Base-by-base conservation (phyloP, 441 rosid species). In the Populus tomentosa region DNA sequence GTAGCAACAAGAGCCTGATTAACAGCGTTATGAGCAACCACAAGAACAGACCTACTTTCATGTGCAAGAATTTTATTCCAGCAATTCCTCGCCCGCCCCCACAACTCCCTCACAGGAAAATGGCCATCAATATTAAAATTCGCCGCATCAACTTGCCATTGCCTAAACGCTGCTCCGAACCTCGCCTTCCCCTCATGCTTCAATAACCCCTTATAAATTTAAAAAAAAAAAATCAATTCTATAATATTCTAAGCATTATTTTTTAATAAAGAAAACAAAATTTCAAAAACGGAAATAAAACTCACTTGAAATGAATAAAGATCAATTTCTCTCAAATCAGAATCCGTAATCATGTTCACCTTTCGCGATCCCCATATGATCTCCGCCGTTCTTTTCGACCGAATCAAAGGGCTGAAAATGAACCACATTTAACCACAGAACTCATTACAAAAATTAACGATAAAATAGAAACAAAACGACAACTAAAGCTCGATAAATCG, bases 21-120 rank as follows among this genome's bases (percentile, higher is more conserved):
- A 78, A 93, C 91, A 80, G 98, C 98, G 84, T 95, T 95, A 84
- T 95, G 98, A 80, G 98, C 98, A 80, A 93, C 98, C 85, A 95
- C 94, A 72, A 95, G 98, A 85, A 90, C 87, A 56, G 92, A 95
- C 79, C 80, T 83, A 86, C 96, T 89, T 73, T 90, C 93, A 78
- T 95, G 95, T 46, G 87, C 85, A 75, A 93, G 89, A 40, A 95
- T 88, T 77, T 78, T 79, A 46, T 73, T 59, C 98, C 98, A 93
- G 80, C 92, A 90, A 80, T 77, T 90, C 50, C 89, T 81, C 40
- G 90, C 98, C 35, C 98, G 93, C 4, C 77, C 90, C 98, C 98
- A 95, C 79, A 93, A 81, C 84, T 94, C 98, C 81, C 97, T 89
- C 67, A 91, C 95, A 0, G 98, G 98, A 74, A 87, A 93, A 65